Evolutionary conservation across 805 yeast genomes (phyloP).

Genomic region (Yamadazyma sp.): DNA sequence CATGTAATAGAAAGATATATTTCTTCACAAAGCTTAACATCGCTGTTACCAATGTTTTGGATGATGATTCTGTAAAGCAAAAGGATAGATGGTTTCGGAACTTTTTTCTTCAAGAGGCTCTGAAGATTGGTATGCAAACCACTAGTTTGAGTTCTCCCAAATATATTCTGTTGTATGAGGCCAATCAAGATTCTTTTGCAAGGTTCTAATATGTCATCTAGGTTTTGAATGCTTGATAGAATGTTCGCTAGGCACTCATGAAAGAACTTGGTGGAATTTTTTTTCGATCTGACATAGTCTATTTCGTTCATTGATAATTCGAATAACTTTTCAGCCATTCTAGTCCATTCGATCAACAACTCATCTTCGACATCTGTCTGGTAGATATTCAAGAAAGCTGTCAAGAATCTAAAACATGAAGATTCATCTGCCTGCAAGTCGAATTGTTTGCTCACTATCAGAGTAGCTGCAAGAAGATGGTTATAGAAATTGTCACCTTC

Average conservation of each 20-base stretch:
- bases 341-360: conserved; percentile 24
- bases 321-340: conserved; percentile 22
- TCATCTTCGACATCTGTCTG: conserved; percentile 7
- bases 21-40: conserved; percentile 46
- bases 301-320: conserved; percentile 23
- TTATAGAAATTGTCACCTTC: conserved; percentile 14
- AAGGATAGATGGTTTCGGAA: conserved; percentile 14
- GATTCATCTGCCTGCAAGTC: conserved; percentile 35
- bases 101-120: conserved; percentile 24
- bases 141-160: conserved; percentile 15
- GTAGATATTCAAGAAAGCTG: conserved; percentile 18
- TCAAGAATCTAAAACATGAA: conserved; percentile 26
- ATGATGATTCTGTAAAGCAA: conserved; percentile 28
- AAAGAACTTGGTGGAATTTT: conserved; percentile 27
- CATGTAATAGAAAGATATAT: conserved; percentile 44
- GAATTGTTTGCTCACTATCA: conserved; percentile 22
- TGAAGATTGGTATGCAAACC: conserved; percentile 30
- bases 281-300: conserved; percentile 29
- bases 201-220: conserved; percentile 8
- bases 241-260: conserved; percentile 20
- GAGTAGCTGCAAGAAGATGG: conserved; percentile 20
- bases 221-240: conserved; percentile 12
- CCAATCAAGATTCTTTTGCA: conserved; percentile 6
- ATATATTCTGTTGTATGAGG: conserved; percentile 14
- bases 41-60: conserved; percentile 28